Evolutionary conservation across 768 basidiomycete genomes (phyloP).

Genomic region (Collybia sp.): DNA sequence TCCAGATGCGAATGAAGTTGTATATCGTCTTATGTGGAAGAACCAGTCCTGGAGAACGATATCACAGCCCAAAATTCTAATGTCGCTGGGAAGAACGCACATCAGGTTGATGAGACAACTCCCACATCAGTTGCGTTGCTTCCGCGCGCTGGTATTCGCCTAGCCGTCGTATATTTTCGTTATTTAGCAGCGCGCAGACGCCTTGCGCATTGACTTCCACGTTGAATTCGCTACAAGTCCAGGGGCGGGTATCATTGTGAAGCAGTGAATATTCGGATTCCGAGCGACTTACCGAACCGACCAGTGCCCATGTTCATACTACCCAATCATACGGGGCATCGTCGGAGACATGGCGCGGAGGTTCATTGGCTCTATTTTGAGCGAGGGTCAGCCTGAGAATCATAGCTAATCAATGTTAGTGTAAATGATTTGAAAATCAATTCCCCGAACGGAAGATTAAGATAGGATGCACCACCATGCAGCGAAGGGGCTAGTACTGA

Average conservation of each 20-base stretch:
- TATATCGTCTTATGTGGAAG: constrained; percentile 21
- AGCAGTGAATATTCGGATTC: neutral
- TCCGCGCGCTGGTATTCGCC: constrained; percentile 14
- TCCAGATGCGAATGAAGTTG: constrained; percentile 23
- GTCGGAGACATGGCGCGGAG: no score
- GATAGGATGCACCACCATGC: no score
- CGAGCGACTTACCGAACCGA: constrained; percentile 1
- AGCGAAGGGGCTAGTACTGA: no score
- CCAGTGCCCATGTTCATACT: constrained; percentile 14
- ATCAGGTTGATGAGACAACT: constrained; percentile 6
- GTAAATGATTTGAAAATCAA: no score
- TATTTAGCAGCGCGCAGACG: constrained; percentile 9
- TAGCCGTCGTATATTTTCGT: constrained; percentile 10
- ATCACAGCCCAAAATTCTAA: neutral
- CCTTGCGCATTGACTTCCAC: constrained; percentile 15
- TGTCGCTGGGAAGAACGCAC: constrained; percentile 6
- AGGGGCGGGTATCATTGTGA: neutral
- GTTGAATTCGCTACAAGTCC: constrained; percentile 6
- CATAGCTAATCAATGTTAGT: no score
- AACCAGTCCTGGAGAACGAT: constrained; percentile 18
- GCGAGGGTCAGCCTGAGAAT: no score
- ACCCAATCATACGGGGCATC: neutral
- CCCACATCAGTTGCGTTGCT: constrained; percentile 14
- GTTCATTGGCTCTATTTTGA: no score
- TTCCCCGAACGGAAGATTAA: no score